These are phyloP conservation scores for Hypseocharis bilobata DNA, from an alignment of 441 rosid genomes.

Conservation along the genomic window DNA sequence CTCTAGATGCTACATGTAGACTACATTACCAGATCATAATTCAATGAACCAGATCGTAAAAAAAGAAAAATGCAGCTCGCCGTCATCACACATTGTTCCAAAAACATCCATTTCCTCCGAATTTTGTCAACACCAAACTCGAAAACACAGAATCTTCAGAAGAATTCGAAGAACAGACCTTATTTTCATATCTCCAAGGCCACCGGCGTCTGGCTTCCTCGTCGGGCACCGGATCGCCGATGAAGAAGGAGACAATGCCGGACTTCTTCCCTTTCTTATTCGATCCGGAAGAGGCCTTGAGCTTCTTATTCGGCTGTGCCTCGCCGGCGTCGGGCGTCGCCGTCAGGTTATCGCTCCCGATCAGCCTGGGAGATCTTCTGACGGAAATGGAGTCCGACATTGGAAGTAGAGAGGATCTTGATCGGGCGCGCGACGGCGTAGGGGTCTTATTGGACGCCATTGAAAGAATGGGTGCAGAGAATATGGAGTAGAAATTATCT, in stretches of 20 bases:
- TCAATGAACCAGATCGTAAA: too few relatives aligned
- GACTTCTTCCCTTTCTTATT: too few relatives aligned
- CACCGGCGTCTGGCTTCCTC: conserved; percentile 1
- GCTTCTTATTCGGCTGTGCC: neutral
- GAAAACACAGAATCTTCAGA: neutral
- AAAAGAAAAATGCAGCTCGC: too few relatives aligned
- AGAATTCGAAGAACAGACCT: neutral
- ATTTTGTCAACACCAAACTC: neutral
- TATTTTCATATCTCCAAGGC: neutral
- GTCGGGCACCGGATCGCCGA: neutral
- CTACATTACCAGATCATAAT: too few relatives aligned
- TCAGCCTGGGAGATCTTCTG: neutral
- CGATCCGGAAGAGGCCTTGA: neutral
- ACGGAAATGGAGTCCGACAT: neutral
- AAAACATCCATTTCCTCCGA: neutral
- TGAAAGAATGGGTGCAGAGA: neutral
- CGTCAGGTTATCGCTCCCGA: neutral
- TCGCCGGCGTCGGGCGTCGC: neutral
- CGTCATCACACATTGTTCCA: neutral
- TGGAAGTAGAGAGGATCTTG: neutral
- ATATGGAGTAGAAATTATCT: neutral
- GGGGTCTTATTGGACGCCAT: neutral
- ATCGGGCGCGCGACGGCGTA: neutral
- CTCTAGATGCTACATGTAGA: too few relatives aligned
- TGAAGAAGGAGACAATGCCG: neutral